phyloP scores from a whole-genome alignment of 2,329 filamentous ascomycete genomes.

The Aspergillus piperis region DNA sequence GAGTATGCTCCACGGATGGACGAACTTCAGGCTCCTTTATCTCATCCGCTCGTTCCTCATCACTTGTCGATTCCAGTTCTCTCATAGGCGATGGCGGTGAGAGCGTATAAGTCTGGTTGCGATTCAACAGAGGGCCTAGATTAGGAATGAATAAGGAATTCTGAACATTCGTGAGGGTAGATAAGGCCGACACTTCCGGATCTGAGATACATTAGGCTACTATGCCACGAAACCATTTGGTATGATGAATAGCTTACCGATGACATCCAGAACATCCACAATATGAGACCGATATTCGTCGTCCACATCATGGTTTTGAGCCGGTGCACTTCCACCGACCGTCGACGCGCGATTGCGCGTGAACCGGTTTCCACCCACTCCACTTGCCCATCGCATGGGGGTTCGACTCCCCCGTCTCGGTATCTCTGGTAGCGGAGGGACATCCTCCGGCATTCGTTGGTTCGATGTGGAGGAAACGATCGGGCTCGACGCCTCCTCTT shows the following conservation, averaged over 20 bases:
- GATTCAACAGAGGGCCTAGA: slow-evolving; percentile 73
- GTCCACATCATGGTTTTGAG: slow-evolving; percentile 11
- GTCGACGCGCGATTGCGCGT: slow-evolving; percentile 38
- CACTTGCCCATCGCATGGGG: slow-evolving; percentile 36
- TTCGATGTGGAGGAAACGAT: slow-evolving; percentile 6
- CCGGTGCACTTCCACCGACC: slow-evolving; percentile 25
- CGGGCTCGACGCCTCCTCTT: slow-evolving; percentile 34
- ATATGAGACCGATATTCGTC: slow-evolving; percentile 62
- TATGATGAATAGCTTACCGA: slow-evolving; percentile 54
- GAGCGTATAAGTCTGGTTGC: slow-evolving; percentile 75
- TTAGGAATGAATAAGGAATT: slow-evolving; percentile 86
- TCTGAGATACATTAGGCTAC: slow-evolving; percentile 52
- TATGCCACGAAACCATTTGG: too few species aligned
- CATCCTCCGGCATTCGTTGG: slow-evolving; percentile 16
- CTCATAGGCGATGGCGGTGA: slow-evolving; percentile 49
- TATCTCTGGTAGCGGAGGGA: slow-evolving; percentile 19
- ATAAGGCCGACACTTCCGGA: slow-evolving; percentile 78
- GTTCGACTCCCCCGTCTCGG: slow-evolving; percentile 22
- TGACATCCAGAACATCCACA: slow-evolving; percentile 68
- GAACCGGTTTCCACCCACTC: slow-evolving; percentile 33
- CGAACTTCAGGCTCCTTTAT: slow-evolving; percentile 24
- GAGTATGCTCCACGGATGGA: slow-evolving; percentile 50
- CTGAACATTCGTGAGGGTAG: slow-evolving; percentile 83
- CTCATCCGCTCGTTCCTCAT: slow-evolving; percentile 28
- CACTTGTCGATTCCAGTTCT: slow-evolving; percentile 28